Base-by-base conservation (phyloP, 2,329 filamentous ascomycete species). In the Xylaria sp. region DNA sequence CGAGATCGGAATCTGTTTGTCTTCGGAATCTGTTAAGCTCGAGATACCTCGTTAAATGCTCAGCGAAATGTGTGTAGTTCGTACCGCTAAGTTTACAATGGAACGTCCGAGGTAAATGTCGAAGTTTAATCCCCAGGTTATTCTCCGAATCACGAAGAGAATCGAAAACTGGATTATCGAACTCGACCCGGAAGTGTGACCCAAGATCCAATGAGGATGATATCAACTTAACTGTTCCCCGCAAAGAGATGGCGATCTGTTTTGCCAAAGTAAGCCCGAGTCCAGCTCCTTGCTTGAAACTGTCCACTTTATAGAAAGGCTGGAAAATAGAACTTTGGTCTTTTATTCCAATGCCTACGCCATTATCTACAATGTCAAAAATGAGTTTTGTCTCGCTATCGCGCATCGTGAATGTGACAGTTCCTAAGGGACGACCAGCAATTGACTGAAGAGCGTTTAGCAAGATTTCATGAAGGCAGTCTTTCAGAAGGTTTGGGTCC, bases 281-380 rank as follows among this genome's bases (percentile, higher is more conserved):
- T 2, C 66, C 66, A 23, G 66, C 66, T 9, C 66, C 66, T 8
- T 51, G 44, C 53, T 59, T 69, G 27, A 58, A 57, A 48, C n/a
- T 40, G 16, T 66, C 59, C 27, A 48, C 59, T 27, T 58, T 69
- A 12, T 51, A 50, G 29, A 66, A 69, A 23, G 66, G 63, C 27
- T 66, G 58, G 25, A 69, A 69, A 18, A 69, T 69, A 5, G 47
- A 63, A 25, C 23, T 54, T 5, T 66, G 63, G 18, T 58, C 48
- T 13, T 42, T 16, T 27, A 2, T 21, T 18, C 12, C 37, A 6
- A 69, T 63, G 21, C 66, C 66, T 42, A 54, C 12, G 9, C 66
- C 66, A 13, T 65, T 69, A 60, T 69, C 63, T 3, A 54, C 37
- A 18, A 69, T 23, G 35, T 69, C 66, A 27, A 69, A 69, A 8